Percentiles rank a stretch among this genome's conserved stretches.
Conservation (phyloP, 169 alveolate species). For the Cryptosporidium ubiquitum region DNA sequence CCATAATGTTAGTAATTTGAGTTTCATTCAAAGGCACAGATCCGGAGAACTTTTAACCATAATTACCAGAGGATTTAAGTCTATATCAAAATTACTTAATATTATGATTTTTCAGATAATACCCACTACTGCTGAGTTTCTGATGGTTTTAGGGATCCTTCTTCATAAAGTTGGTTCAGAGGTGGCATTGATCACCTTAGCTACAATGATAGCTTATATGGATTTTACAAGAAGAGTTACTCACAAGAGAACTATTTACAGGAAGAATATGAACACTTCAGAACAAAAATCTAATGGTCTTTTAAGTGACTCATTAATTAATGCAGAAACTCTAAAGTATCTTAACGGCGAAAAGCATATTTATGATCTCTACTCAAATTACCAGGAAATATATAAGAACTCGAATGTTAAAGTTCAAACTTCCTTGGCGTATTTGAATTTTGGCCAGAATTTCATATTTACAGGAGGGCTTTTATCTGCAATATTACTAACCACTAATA, state of each 20-base stretch:
- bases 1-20: slow-evolving; percentile 77
- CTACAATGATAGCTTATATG: slow-evolving; percentile 83
- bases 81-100: slow-evolving; percentile 76
- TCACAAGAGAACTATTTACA: slow-evolving; percentile 81
- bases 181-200: slow-evolving; percentile 83
- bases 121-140: slow-evolving; percentile 85
- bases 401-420: slow-evolving; percentile 76
- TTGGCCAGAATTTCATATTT: slow-evolving; percentile 81
- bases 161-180: slow-evolving; percentile 85
- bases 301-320: slow-evolving; percentile 84
- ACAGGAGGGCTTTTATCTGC: slow-evolving; percentile 76
- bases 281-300: slow-evolving; percentile 86
- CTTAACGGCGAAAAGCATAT: slow-evolving; percentile 10
- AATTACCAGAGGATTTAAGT: slow-evolving; percentile 78
- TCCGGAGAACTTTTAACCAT: slow-evolving; percentile 79
- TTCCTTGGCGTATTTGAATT: slow-evolving; percentile 78
- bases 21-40: slow-evolving; percentile 79
- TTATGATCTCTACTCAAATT: slow-evolving; percentile 28
- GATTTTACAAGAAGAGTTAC: slow-evolving; percentile 85
- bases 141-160: slow-evolving; percentile 82
- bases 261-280: slow-evolving; percentile 84
- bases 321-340: slow-evolving; percentile 81
- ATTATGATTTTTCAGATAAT: slow-evolving; percentile 79
- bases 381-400: slow-evolving; percentile 52
- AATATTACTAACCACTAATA: slow-evolving; percentile 75